Evolutionary conservation across 2,329 filamentous ascomycete genomes (phyloP), one percentile per base, ranked within the genome.

Genomic region (Penicillium sp.): DNA sequence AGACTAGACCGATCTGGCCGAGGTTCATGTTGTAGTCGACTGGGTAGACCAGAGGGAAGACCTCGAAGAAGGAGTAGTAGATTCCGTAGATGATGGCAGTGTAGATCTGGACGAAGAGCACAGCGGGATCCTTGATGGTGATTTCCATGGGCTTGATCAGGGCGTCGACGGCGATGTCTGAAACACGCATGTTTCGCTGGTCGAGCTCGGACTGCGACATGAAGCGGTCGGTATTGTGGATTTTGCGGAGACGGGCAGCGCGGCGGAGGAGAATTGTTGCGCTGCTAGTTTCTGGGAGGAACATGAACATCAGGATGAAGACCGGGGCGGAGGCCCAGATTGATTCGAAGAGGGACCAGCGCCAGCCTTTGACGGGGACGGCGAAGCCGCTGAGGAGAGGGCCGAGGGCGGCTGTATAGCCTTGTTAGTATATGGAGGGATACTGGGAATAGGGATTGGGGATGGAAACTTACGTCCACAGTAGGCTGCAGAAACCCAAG

Each of bases 201-300:
- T 86, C 82, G 57, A 89, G 84, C 69, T 89, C 86, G 52, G 80
- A 82, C 66, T 88, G 83, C 0, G 83, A 81, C 71, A 81, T 80
- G 70, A 88, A 82, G 20, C 72, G 70, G 4, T 70, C 58, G 61
- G 82, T 79, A n/a, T 83, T 84, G 0, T 84, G 87, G 39, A 82
- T 72, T 65, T 81, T 83, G 53, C 87, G 81, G 6, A 89, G 79
- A 18, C 86, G 82, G 42, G 74, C 65, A 1, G 86, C 85, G 10
- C 86, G 84, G 22, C 81, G 81, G 39, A 85, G 79, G 6, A 89
- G 81, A 64, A 89, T 85, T 57, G 80, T 88, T 20, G 79, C 74
- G 2, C 78, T 73, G 56, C 78, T 82, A 0, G 87, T 89, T 75
- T 89, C 86, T 0, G 87, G 87, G 24, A 89, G 79, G 59, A 84